These are phyloP conservation scores for Pichia occidentalis DNA, from an alignment of 805 yeast species.

Conservation along the genomic window DNA sequence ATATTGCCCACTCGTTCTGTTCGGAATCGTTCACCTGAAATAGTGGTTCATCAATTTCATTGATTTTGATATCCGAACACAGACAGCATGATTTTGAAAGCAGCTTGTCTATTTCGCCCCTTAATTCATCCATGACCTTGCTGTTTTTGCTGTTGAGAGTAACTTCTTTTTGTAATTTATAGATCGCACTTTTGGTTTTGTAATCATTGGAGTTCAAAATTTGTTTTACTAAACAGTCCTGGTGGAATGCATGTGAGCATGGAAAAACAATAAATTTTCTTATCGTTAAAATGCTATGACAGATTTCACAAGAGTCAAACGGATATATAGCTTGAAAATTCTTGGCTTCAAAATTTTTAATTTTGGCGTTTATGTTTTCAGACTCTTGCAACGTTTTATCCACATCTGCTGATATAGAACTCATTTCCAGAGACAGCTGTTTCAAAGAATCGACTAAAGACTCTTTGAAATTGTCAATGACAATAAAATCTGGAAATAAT, in stretches of 20 bases:
- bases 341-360: slow-evolving; percentile 41
- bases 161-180: slow-evolving; percentile 42
- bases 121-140: slow-evolving; percentile 25
- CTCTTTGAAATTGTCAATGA: slow-evolving; percentile 75
- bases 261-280: slow-evolving; percentile 79
- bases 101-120: slow-evolving; percentile 50
- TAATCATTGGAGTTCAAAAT: slow-evolving; percentile 61
- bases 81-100: slow-evolving; percentile 62
- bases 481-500: slow-evolving; percentile 74
- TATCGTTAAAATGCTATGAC: slow-evolving; percentile 62
- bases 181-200: slow-evolving; percentile 55
- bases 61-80: slow-evolving; percentile 70
- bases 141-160: slow-evolving; percentile 32
- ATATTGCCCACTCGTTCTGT: slow-evolving; percentile 44
- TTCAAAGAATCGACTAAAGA: slow-evolving; percentile 79
- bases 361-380: slow-evolving; percentile 52
- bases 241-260: slow-evolving; percentile 85
- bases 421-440: slow-evolving; percentile 59
- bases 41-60: slow-evolving; percentile 59
- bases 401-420: slow-evolving; percentile 66
- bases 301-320: slow-evolving; percentile 73
- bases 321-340: slow-evolving; percentile 68
- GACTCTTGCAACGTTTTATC: slow-evolving; percentile 58
- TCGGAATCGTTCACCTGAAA: slow-evolving; percentile 35
- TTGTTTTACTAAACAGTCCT: slow-evolving; percentile 70